These are phyloP conservation scores for Leishmania amazonensis DNA, from an alignment of 208 protist genomes.

Conservation along the genomic window DNA sequence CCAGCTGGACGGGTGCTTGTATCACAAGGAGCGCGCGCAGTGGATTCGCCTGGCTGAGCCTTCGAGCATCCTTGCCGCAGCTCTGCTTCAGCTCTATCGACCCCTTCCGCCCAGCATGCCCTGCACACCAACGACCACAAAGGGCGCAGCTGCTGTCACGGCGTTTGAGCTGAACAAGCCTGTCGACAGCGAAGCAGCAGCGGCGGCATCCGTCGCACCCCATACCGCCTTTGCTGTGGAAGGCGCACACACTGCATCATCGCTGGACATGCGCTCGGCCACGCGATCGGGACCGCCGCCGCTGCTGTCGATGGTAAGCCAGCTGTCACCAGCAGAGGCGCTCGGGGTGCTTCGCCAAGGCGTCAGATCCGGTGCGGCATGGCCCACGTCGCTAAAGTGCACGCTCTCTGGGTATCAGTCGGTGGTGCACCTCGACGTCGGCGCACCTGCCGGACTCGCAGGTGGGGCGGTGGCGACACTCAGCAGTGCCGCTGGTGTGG, in stretches of 20 bases:
- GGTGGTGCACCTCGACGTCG: constrained; percentile 1
- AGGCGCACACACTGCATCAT: neutral
- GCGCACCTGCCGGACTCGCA: constrained; percentile 1
- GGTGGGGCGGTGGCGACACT: neutral
- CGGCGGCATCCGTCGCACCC: neutral
- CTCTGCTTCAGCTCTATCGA: constrained; percentile 31
- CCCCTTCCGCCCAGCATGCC: neutral
- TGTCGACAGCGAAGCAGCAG: neutral
- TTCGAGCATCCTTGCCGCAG: constrained; percentile 43
- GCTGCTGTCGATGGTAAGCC: neutral
- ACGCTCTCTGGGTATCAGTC: constrained; percentile 23
- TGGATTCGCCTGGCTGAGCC: constrained; percentile 60
- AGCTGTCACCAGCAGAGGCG: constrained; percentile 18
- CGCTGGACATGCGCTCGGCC: neutral
- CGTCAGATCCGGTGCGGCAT: neutral
- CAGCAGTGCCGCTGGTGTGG: neutral
- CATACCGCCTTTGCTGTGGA: constrained; percentile 10
- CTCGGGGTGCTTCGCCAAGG: constrained; percentile 19
- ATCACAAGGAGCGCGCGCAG: constrained; percentile 22
- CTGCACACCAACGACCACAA: neutral
- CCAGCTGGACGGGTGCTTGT: constrained; percentile 24
- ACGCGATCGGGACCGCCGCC: neutral
- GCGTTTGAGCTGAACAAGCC: neutral
- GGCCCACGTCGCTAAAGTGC: constrained; percentile 17
- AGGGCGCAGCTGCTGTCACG: neutral